Conservation (phyloP, 2,329 filamentous ascomycete genomes). For the Escovopsis weberi region DNA sequence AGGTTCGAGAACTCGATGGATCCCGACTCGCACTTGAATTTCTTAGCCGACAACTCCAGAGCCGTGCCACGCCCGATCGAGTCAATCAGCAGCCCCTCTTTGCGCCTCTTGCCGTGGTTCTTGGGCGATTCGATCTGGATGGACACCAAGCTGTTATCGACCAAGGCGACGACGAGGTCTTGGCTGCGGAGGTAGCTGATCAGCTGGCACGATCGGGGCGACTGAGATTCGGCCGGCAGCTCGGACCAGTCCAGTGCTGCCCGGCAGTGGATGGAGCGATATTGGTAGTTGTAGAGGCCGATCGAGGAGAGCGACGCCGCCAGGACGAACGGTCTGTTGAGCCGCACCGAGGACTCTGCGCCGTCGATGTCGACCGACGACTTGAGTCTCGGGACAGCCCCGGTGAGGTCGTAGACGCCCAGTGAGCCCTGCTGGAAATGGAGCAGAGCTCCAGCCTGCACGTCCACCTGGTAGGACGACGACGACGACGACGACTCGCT, state of each 20-base stretch:
- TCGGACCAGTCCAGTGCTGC: constrained; percentile 29
- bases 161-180: constrained; percentile 49
- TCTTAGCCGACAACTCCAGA: constrained; percentile 22
- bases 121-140: constrained; percentile 53
- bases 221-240: constrained; percentile 22
- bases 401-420: constrained; percentile 48
- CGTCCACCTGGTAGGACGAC: constrained; percentile 40
- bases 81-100: constrained; percentile 54
- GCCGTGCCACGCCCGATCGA: constrained; percentile 52
- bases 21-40: constrained; percentile 15
- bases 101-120: constrained; percentile 38
- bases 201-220: constrained; percentile 27
- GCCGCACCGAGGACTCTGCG: constrained; percentile 47
- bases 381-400: constrained; percentile 44
- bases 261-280: constrained; percentile 43
- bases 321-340: constrained; percentile 53
- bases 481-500: constrained; percentile 5
- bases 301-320: constrained; percentile 42
- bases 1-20: constrained; percentile 20
- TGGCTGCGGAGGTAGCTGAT: constrained; percentile 50
- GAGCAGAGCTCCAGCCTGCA: constrained; percentile 48
- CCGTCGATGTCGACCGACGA: constrained; percentile 37
- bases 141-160: constrained; percentile 49
- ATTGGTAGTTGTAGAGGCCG: constrained; percentile 55
- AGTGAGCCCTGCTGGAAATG: constrained; percentile 40